Base-by-base conservation (phyloP, 208 protist species). In the Acanthamoeba quina region DNA sequence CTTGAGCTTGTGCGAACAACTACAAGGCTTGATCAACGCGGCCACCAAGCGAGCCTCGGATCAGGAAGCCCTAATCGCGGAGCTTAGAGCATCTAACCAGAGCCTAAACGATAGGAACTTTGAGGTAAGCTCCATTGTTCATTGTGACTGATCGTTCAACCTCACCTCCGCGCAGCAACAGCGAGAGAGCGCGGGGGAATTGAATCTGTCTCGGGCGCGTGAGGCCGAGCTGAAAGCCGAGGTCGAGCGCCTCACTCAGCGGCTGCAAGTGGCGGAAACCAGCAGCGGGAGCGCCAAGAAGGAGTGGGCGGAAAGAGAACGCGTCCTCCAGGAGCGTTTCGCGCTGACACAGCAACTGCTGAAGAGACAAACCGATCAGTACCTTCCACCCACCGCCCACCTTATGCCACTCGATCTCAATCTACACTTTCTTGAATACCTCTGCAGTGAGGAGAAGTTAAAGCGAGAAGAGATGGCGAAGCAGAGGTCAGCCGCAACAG, bases 231-330 rank as follows among this genome's bases (percentile, higher is more conserved):
- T 78, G 26, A 37, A 47, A 15, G 70, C 70, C 7, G 70, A 78
- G 13, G 11, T 47, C 19, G 70, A 78, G 0, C 70, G 70, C 21
- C 31, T 78, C 7, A 26, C 9, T 5, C 70, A 11, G 13, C 29
- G 21, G 31, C 31, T 78, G 17, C 70, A 78, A 44, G 10, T 24
- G 34, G 31, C 31, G 6, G 70, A 78, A 15, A 11, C 15, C 34
- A 47, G 21, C 41, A 47, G 34, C 70, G 34, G 49, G 41, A 34
- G 2, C 9, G 70, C 70, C 15, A 34, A 47, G 70, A 78, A 78
- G 70, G 70, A 78, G 24, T 78, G 70, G 70, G 70, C 70, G 10
- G 70, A 78, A 5, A 78, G 29, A 24, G 70, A 78, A 29, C 70
- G 31, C 13, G 15, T 44, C 9, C 31, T 49, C 31, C 34, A 49